phyloP scores from a whole-genome alignment of 2,329 filamentous ascomycete species.

The Plectosphaerella plurivora region DNA sequence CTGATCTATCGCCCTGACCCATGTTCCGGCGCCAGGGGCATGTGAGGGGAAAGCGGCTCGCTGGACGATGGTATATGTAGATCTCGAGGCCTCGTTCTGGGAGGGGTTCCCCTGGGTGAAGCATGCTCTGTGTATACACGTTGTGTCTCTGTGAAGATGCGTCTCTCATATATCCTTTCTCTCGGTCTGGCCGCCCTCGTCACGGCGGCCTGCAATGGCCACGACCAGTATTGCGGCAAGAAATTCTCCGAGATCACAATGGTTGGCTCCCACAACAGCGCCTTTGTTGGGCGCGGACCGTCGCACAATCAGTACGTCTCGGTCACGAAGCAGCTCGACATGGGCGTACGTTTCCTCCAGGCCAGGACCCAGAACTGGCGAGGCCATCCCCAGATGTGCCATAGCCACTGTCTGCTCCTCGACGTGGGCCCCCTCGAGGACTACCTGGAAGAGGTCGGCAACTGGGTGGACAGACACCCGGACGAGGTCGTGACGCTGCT shows the following conservation, averaged over 20 bases:
- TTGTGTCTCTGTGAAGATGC: neutral
- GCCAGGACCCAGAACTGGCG: constrained; percentile 56
- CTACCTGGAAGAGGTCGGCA: constrained; percentile 54
- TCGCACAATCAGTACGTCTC: constrained; percentile 58
- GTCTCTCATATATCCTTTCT: constrained; percentile 7
- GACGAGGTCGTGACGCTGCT: constrained; percentile 61
- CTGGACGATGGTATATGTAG: too few relatives aligned
- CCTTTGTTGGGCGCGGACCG: constrained; percentile 53
- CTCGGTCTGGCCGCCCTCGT: constrained; percentile 12
- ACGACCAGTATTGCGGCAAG: constrained; percentile 48
- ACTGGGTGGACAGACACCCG: constrained; percentile 54
- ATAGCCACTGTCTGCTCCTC: constrained; percentile 56
- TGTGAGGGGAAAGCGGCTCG: too few relatives aligned
- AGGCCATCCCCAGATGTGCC: constrained; percentile 55
- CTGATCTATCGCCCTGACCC: too few relatives aligned
- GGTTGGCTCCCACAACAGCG: constrained; percentile 60
- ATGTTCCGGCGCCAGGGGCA: too few relatives aligned
- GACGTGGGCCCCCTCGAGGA: constrained; percentile 52
- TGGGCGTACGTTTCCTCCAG: constrained; percentile 61
- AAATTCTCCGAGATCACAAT: constrained; percentile 57
- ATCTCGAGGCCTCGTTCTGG: too few relatives aligned
- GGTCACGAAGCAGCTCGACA: constrained; percentile 52
- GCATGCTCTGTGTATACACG: too few relatives aligned
- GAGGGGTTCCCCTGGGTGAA: too few relatives aligned
- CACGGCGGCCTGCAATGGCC: constrained; percentile 50